phyloP scores from a whole-genome alignment of 139 green algal species.

The Chloropicon primus region DNA sequence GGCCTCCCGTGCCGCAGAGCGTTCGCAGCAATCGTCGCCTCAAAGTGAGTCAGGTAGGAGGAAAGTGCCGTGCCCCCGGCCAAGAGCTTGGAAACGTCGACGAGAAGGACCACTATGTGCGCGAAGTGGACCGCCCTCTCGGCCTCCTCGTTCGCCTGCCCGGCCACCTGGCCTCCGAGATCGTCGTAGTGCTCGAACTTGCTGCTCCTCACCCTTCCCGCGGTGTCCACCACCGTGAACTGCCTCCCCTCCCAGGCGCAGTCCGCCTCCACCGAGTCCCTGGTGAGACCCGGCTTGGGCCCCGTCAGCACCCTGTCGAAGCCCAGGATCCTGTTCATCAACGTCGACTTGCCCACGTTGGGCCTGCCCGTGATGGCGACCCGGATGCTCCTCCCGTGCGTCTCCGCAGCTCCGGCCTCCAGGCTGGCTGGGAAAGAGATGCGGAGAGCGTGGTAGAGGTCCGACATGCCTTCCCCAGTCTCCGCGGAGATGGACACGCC shows the following conservation, averaged over 20 bases:
- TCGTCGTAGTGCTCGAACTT: constrained; percentile 35
- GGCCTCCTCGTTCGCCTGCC: constrained; percentile 21
- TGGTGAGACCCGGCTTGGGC: constrained; percentile 79
- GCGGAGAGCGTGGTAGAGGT: constrained; percentile 63
- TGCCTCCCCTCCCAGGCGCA: constrained; percentile 21
- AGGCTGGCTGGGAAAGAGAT: constrained; percentile 20
- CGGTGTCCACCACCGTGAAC: constrained; percentile 77
- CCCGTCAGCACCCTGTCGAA: constrained; percentile 70
- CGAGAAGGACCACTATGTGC: constrained; percentile 74
- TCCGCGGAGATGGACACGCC: constrained; percentile 68
- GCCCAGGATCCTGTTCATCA: constrained; percentile 59
- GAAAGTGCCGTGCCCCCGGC: neutral
- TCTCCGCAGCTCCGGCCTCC: neutral
- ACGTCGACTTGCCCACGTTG: constrained; percentile 46
- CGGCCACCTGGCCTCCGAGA: constrained; percentile 29
- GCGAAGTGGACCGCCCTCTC: constrained; percentile 34
- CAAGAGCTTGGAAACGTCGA: constrained; percentile 41
- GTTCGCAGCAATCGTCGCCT: constrained; percentile 41
- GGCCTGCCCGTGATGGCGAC: constrained; percentile 65
- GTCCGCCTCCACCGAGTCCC: constrained; percentile 49
- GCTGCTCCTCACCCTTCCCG: constrained; percentile 60
- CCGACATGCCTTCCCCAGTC: constrained; percentile 72
- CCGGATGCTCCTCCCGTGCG: neutral
- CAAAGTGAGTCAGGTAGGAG: constrained; percentile 30
- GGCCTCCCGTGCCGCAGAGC: constrained; percentile 45